Evolutionary conservation across 108 stramenopile species (phyloP).

Genomic region (Cyclotella sp.): DNA sequence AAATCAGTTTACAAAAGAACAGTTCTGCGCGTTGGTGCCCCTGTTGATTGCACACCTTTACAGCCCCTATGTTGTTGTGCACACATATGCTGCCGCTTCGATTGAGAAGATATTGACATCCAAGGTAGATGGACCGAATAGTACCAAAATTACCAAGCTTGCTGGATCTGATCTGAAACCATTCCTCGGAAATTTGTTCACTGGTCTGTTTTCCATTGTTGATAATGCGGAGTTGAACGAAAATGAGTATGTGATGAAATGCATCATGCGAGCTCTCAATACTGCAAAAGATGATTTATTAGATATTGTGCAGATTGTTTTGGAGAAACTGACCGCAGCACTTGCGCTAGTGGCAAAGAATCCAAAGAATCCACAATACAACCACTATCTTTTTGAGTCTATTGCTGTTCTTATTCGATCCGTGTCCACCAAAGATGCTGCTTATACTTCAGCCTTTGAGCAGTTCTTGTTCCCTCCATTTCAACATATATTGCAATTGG

Average conservation of each 20-base stretch:
- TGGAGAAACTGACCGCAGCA: constrained; percentile 83
- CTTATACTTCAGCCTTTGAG: constrained; percentile 78
- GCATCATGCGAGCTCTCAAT: constrained; percentile 90
- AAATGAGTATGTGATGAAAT: constrained; percentile 99
- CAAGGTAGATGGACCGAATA: constrained; percentile 59
- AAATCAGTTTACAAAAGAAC: constrained; percentile 85
- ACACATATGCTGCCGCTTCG: constrained; percentile 93
- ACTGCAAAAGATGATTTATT: constrained; percentile 81
- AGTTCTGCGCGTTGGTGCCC: constrained; percentile 75
- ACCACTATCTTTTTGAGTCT: constrained; percentile 97
- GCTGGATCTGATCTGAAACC: constrained; percentile 76
- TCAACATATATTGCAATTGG: constrained; percentile 91
- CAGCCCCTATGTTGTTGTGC: constrained; percentile 86
- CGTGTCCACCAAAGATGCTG: constrained; percentile 79
- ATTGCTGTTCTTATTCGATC: constrained; percentile 90
- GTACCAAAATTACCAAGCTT: constrained; percentile 60
- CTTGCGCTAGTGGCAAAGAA: constrained; percentile 91
- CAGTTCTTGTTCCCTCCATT: constrained; percentile 92
- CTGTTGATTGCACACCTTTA: constrained; percentile 75
- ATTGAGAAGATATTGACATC: constrained; percentile 90
- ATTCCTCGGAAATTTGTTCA: constrained; percentile 84
- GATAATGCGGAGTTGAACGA: constrained; percentile 85
- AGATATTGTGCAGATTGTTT: constrained; percentile 85
- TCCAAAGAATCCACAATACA: constrained; percentile 96
- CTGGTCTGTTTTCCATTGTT: constrained; percentile 87